phyloP scores from a whole-genome alignment of 148 eudicot genomes.

The Silene uniflora region DNA sequence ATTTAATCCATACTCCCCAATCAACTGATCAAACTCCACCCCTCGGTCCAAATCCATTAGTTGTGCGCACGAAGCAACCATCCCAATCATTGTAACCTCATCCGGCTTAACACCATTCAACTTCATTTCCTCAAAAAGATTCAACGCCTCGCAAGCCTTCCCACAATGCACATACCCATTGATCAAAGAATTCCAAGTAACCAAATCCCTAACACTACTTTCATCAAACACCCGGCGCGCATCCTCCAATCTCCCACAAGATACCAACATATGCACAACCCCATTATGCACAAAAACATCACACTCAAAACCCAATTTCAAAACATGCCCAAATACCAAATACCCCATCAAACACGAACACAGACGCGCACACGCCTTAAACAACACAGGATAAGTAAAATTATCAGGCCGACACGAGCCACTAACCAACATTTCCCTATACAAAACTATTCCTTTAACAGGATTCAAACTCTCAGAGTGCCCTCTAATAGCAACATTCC shows the following conservation, averaged over 20 bases:
- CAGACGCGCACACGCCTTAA: slow-evolving; percentile 42
- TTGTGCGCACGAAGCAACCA: slow-evolving; percentile 46
- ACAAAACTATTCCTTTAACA: slow-evolving; percentile 30
- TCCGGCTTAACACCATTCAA: slow-evolving; percentile 34
- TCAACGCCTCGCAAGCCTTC: slow-evolving; percentile 32
- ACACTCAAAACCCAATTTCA: slow-evolving; percentile 42
- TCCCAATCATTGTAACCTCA: slow-evolving; percentile 30
- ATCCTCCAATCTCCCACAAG: slow-evolving; percentile 32
- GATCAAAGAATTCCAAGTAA: slow-evolving; percentile 57
- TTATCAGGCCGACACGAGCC: slow-evolving; percentile 39
- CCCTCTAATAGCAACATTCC: slow-evolving; percentile 52
- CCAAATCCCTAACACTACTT: slow-evolving; percentile 59
- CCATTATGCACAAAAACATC: slow-evolving; percentile 55
- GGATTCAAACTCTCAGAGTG: slow-evolving; percentile 33
- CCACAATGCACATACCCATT: slow-evolving; percentile 57
- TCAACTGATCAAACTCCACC: slow-evolving; percentile 37
- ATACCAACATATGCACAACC: slow-evolving; percentile 44
- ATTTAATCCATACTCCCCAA: slow-evolving; percentile 28
- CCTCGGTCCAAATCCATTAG: slow-evolving; percentile 43
- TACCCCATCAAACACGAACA: too few relatives aligned
- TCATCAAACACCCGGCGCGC: slow-evolving; percentile 57
- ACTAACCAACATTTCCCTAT: slow-evolving; percentile 36
- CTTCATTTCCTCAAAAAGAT: slow-evolving; percentile 45
- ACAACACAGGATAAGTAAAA: slow-evolving; percentile 48
- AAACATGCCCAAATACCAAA: slow-evolving; percentile 49